Evolutionary conservation across 352 stramenopile genomes (phyloP).

Genomic region (Pythium coloratum): DNA sequence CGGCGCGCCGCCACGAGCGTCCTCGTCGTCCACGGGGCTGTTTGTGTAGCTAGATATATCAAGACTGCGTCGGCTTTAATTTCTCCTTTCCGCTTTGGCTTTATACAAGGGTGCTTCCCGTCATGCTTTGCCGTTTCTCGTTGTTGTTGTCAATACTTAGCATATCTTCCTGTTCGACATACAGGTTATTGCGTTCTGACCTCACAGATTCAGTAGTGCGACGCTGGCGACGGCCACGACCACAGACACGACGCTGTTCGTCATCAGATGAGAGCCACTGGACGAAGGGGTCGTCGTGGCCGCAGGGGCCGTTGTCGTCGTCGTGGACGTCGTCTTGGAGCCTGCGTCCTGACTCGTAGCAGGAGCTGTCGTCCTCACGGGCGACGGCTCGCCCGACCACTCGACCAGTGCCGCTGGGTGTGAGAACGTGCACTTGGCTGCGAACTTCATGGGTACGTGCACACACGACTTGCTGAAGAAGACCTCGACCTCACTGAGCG

Average conservation of each 20-base stretch:
- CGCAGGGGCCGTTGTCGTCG: not conserved
- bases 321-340: conserved; percentile 10
- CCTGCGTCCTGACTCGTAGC: not conserved
- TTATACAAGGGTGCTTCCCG: not conserved
- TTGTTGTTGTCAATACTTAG: not conserved
- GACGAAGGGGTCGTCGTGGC: not conserved
- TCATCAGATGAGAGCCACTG: not conserved
- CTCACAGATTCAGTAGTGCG: not conserved
- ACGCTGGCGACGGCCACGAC: not conserved
- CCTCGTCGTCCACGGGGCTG: conserved; percentile 23
- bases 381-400: conserved; percentile 49
- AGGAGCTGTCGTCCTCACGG: conserved; percentile 6
- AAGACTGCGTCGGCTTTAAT: not conserved
- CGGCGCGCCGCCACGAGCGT: not conserved
- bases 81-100: not conserved
- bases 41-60: conserved; percentile 17
- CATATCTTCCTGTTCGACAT: too few relatives aligned
- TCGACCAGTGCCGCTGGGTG: conserved; percentile 46
- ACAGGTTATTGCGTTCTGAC: not conserved
- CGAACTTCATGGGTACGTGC: conserved; percentile 52
- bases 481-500: conserved; percentile 31
- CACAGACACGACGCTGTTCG: not conserved
- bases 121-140: not conserved
- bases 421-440: conserved; percentile 49
- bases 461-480: conserved; percentile 49